These are phyloP conservation scores for Apiospora arundinis DNA, from an alignment of 2,329 filamentous ascomycete genomes.

Conservation along the genomic window DNA sequence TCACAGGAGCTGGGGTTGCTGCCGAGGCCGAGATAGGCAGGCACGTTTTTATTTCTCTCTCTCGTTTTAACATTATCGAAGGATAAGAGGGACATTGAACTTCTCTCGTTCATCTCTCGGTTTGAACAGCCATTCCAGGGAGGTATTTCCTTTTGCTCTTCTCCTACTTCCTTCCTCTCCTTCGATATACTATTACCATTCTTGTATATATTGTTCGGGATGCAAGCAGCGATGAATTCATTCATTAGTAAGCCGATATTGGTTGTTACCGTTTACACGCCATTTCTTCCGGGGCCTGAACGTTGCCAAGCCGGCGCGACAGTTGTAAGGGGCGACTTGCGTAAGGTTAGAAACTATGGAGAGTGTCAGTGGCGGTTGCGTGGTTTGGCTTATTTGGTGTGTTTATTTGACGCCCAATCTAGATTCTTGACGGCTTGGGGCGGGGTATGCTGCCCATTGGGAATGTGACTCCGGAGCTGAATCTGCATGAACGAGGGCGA, in stretches of 20 bases:
- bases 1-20: background rate
- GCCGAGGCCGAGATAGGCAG: background rate
- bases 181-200: background rate
- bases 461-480: background rate
- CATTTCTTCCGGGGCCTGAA: background rate
- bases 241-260: background rate
- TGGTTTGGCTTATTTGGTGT: background rate
- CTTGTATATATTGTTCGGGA: background rate
- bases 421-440: background rate
- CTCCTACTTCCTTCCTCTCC: background rate
- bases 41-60: background rate
- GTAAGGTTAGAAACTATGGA: conserved; percentile 8
- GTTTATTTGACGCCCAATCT: conserved; percentile 7
- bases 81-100: background rate
- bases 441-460: conserved; percentile 8
- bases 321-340: background rate
- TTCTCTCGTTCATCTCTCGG: background rate
- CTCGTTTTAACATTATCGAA: background rate
- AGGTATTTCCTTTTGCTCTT: no score
- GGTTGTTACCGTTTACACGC: background rate
- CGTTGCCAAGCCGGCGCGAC: background rate
- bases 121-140: background rate
- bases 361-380: background rate
- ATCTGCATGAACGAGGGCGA: conserved; percentile 6
- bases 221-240: background rate